phyloP scores from a whole-genome alignment of 768 basidiomycete species.

The Termitomyces sp. region DNA sequence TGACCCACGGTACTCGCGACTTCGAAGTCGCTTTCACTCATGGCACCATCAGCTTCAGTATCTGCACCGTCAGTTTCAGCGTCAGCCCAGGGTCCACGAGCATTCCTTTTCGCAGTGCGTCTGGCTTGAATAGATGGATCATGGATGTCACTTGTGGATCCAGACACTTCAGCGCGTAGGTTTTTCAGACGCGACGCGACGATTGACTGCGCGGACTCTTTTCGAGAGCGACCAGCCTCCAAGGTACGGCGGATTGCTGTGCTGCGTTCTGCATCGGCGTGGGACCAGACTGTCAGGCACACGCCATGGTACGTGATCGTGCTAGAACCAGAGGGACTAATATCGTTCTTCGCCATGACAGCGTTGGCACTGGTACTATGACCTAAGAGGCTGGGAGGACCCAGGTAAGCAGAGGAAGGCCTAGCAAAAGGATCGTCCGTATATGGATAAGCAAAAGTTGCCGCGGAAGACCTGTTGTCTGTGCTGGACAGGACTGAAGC shows the following conservation, averaged over 20 bases:
- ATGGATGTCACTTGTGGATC: conserved; percentile 34
- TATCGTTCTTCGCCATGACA: conserved; percentile 25
- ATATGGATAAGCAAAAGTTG: conserved; percentile 72
- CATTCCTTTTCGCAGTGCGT: conserved; percentile 47
- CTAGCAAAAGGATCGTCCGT: conserved; percentile 72
- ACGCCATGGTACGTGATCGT: conserved; percentile 84
- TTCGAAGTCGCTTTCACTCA: conserved; percentile 87
- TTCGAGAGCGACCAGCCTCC: conserved; percentile 71
- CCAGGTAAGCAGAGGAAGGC: conserved; percentile 76
- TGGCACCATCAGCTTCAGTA: conserved; percentile 67
- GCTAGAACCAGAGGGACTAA: conserved; percentile 29
- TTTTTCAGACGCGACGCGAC: conserved; percentile 64
- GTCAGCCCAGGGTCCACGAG: conserved; percentile 68
- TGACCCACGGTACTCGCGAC: conserved; percentile 76
- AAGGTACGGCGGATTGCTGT: conserved; percentile 79
- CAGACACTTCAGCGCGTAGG: conserved; percentile 50
- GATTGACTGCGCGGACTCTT: conserved; percentile 74
- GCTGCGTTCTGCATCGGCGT: conserved; percentile 85
- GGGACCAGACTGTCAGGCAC: conserved; percentile 93
- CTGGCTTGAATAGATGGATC: conserved; percentile 60
- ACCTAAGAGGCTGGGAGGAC: conserved; percentile 65
- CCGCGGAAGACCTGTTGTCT: conserved; percentile 61
- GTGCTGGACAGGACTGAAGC: conserved; percentile 66
- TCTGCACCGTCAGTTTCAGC: conserved; percentile 73
- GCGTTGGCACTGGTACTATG: conserved; percentile 33